A percentile compares a stretch with the other conserved stretches of the same genome.
These are phyloP conservation scores for Adansonia grandidieri DNA, from an alignment of 441 rosid species.

Conservation along the genomic window DNA sequence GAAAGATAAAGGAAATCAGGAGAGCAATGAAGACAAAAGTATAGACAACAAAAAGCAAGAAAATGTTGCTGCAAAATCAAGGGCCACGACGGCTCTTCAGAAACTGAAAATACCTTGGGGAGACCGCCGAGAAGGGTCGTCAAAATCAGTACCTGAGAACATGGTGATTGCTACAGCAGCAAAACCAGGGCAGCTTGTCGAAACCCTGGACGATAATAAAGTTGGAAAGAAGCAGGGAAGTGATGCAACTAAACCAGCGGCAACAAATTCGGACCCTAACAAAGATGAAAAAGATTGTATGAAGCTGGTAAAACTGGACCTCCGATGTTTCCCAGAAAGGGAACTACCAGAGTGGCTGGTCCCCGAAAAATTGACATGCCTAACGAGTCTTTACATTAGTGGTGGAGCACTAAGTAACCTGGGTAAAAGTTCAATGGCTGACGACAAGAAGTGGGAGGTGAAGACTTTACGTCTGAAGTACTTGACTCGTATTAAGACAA, in stretches of 20 bases:
- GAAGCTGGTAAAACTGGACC: conserved; percentile 42
- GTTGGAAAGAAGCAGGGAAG: not conserved
- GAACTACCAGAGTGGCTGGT: conserved; percentile 32
- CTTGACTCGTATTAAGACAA: conserved; percentile 36
- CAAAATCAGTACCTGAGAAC: not conserved
- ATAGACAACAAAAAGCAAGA: not conserved
- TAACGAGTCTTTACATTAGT: conserved; percentile 42
- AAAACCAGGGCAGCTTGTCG: not conserved
- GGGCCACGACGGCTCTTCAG: not conserved
- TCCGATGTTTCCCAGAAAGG: conserved; percentile 43
- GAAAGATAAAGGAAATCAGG: not conserved
- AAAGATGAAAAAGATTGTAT: not conserved
- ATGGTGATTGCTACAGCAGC: not conserved
- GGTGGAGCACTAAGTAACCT: conserved; percentile 50
- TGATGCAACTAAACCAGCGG: not conserved
- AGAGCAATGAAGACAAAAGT: not conserved
- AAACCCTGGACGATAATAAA: not conserved
- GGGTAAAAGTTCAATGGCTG: not conserved
- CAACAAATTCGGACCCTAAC: not conserved
- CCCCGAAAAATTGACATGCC: not conserved
- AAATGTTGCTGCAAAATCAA: not conserved
- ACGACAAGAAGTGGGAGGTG: conserved; percentile 10
- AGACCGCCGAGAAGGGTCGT: not conserved
- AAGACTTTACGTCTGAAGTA: conserved; percentile 47
- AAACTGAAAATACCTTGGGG: not conserved